Conservation (phyloP, 306 rosid genomes). For the Hippophae rhamnoides region DNA sequence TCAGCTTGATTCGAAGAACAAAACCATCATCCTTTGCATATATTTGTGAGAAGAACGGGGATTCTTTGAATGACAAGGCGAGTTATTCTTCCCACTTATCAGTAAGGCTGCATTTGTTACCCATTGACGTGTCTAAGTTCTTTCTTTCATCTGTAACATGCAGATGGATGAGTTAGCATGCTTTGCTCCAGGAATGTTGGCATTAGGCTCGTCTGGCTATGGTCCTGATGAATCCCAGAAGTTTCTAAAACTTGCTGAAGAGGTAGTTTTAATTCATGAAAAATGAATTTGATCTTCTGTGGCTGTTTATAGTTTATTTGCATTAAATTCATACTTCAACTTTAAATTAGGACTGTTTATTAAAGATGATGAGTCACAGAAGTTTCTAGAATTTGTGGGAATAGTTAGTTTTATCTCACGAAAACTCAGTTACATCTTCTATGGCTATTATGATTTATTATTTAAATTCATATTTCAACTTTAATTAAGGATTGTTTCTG, state of each 20-base stretch:
- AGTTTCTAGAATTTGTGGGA: constrained; percentile 73
- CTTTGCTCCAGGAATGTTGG: constrained; percentile 99
- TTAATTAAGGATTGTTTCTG: background rate
- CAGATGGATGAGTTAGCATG: constrained; percentile 99
- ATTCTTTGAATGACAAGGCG: constrained; percentile 72
- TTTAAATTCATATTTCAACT: constrained; percentile 1
- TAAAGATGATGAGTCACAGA: constrained; percentile 40
- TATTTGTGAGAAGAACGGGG: constrained; percentile 91
- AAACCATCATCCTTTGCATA: constrained; percentile 91
- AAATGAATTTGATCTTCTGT: background rate
- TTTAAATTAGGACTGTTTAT: background rate
- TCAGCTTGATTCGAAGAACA: constrained; percentile 62
- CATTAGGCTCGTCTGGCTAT: constrained; percentile 83
- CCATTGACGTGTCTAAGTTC: constrained; percentile 10
- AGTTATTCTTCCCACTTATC: constrained; percentile 10
- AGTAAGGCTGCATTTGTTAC: constrained; percentile 6
- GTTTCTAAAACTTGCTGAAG: constrained; percentile 80
- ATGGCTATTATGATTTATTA: background rate
- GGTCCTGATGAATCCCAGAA: constrained; percentile 65
- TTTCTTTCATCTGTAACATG: constrained; percentile 21
- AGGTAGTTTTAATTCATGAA: constrained; percentile 36
- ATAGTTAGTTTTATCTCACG: constrained; percentile 42
- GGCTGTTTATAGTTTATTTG: background rate
- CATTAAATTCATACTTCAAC: background rate
- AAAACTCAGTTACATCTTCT: background rate